Evolutionary conservation across 1,139 yeast genomes (phyloP).

Genomic region (Neolecta irregularis): DNA sequence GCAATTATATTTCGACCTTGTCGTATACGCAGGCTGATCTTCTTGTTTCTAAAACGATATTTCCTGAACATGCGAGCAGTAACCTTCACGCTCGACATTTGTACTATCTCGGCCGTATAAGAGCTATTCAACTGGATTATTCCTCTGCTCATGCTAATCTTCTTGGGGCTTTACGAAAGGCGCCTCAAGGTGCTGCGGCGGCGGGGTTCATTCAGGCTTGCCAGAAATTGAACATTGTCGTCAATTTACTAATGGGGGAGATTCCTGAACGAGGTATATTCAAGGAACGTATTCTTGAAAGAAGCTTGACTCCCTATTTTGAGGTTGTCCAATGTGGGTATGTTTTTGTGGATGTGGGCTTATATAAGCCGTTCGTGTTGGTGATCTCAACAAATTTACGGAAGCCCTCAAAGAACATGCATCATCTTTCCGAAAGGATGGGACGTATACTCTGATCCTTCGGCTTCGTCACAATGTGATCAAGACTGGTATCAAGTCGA

Average conservation of each 20-base stretch:
- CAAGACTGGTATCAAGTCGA: conserved; percentile 91
- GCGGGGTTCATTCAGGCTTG: conserved; percentile 82
- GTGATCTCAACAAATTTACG: conserved; percentile 73
- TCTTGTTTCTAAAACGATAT: conserved; percentile 73
- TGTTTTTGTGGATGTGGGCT: background rate
- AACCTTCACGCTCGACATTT: conserved; percentile 84
- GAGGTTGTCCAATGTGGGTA: conserved; percentile 44
- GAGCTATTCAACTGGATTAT: conserved; percentile 85
- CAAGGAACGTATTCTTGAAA: conserved; percentile 44
- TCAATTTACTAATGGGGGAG: conserved; percentile 91
- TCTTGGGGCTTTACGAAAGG: conserved; percentile 85
- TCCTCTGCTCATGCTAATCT: conserved; percentile 80
- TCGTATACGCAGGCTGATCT: conserved; percentile 80
- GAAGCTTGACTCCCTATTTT: conserved; percentile 62
- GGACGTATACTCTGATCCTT: conserved; percentile 67
- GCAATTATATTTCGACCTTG: conserved; percentile 64
- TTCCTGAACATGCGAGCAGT: conserved; percentile 74
- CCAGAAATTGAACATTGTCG: conserved; percentile 71
- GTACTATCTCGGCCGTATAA: conserved; percentile 77
- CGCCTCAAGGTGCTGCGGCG: conserved; percentile 84
- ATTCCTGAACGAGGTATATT: conserved; percentile 84
- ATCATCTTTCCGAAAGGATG: conserved; percentile 51
- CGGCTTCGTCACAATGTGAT: conserved; percentile 93
- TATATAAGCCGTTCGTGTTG: conserved; percentile 60
- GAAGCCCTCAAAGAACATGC: conserved; percentile 57